Evolutionary conservation across 2,329 filamentous ascomycete species (phyloP), one percentile per base, ranked within the genome.

Genomic region (Metarhizium anisopliae): DNA sequence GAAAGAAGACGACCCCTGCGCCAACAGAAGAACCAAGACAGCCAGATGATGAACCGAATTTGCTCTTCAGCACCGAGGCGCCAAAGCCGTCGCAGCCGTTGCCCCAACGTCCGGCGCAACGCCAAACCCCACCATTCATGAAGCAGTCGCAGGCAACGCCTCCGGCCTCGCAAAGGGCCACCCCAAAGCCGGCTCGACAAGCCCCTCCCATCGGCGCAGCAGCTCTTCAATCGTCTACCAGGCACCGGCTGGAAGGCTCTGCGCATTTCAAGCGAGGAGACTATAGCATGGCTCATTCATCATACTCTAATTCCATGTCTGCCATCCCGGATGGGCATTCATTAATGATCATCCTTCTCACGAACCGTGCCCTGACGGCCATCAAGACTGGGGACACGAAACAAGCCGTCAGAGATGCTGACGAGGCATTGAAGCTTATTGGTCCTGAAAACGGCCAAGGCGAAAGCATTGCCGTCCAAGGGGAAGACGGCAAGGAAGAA

Each of bases 221-320:
- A 6, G 85, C 86, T 0, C 77, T 96, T 18, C 81, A 86, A 60
- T 83, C 83, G 4, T 96, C 90, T 10, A 86, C 87, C n/a, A 80
- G 83, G 50, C 83, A 94, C 64, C 87, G 94, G 14, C 79, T 86
- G 51, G 85, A 86, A 60, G 94, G 93, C 18, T 90, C 91, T 10
- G 86, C 88, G 54, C 89, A 95, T 61, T 97, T 96, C 74, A 97
- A 96, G 72, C 84, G 90, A 40, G 94, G 94, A 38, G 94, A 99
- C 70, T 99, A 90, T 69, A 87, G 89, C 18, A 81, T 88, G 10
- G 94, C 94, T 0, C 90, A 96, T 64, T 78, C 84, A 20, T 86
- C 87, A 1, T 99, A 97, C 70, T 84, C 88, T 0, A 81, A 82
- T 35, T 90, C 94, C 1, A 76, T 99, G 2, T 75, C 80, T 1